These are phyloP conservation scores for Yarrowia bubula DNA, from an alignment of 805 yeast genomes.

Conservation along the genomic window DNA sequence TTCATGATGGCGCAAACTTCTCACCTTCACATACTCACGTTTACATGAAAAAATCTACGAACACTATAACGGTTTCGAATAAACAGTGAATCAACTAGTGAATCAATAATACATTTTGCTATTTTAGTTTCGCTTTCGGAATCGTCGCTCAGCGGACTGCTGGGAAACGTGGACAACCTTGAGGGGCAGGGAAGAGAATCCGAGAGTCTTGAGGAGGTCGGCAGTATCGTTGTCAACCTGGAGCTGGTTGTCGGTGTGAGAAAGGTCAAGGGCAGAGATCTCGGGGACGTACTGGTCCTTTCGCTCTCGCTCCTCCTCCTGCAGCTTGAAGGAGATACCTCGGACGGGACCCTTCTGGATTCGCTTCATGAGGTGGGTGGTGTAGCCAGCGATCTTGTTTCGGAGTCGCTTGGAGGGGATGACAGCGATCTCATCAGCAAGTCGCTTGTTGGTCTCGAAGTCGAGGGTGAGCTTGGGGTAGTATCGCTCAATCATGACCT, in stretches of 20 bases:
- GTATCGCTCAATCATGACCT: constrained; percentile 98
- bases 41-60: background rate
- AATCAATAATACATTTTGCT: constrained; percentile 27
- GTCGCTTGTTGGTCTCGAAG: constrained; percentile 99
- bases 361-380: constrained; percentile 99
- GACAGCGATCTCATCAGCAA: constrained; percentile 96
- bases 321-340: constrained; percentile 99
- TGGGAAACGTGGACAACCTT: constrained; percentile 76
- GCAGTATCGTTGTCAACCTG: constrained; percentile 97
- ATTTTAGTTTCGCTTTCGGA: constrained; percentile 77
- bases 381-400: constrained; percentile 99
- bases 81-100: constrained; percentile 24
- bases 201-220: constrained; percentile 89
- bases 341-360: constrained; percentile 99
- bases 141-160: constrained; percentile 77
- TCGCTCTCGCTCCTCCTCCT: constrained; percentile 99
- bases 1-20: too few relatives aligned
- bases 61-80: background rate
- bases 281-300: constrained; percentile 99
- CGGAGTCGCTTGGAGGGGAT: constrained; percentile 99
- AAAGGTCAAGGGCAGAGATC: constrained; percentile 98
- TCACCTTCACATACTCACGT: background rate
- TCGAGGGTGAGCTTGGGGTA: constrained; percentile 99
- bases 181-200: constrained; percentile 69
- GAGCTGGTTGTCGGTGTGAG: constrained; percentile 92